phyloP scores from a whole-genome alignment of 257 asterid genomes.

The Nicotiana obtusifolia region DNA sequence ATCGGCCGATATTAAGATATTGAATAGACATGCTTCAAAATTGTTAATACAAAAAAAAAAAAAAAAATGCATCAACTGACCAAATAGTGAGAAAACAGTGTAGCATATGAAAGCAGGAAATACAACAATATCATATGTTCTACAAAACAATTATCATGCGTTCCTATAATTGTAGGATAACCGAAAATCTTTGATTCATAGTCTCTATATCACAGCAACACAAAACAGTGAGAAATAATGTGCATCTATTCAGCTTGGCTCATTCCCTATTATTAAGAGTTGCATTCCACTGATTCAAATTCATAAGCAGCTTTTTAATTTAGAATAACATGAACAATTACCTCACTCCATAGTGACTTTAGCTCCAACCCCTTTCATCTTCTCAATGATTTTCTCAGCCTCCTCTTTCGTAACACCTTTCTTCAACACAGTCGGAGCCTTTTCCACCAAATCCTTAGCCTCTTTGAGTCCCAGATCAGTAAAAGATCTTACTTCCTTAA shows the following conservation, averaged over 20 bases:
- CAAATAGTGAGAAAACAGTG: neutral
- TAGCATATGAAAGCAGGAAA: neutral
- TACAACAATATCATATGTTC: neutral
- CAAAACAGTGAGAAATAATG: neutral
- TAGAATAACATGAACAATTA: slow-evolving; percentile 16
- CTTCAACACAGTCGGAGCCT: slow-evolving; percentile 85
- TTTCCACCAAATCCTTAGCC: slow-evolving; percentile 94
- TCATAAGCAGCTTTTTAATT: neutral
- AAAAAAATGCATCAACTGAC: neutral
- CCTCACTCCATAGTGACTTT: slow-evolving; percentile 83
- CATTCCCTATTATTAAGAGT: neutral
- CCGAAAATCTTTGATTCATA: neutral
- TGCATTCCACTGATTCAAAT: neutral
- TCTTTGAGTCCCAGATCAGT: slow-evolving; percentile 89
- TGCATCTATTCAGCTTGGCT: neutral
- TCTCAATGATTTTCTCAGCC: slow-evolving; percentile 75
- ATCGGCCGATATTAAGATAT: neutral
- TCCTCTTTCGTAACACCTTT: slow-evolving; percentile 94
- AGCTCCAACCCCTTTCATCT: slow-evolving; percentile 80
- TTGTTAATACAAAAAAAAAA: neutral
- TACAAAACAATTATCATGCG: neutral
- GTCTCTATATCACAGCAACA: neutral
- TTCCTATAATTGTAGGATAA: neutral
- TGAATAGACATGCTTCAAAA: neutral
- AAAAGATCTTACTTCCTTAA: slow-evolving; percentile 85